Conservation (phyloP, 805 yeast species). For the Metschnikowia kofuensis region DNA sequence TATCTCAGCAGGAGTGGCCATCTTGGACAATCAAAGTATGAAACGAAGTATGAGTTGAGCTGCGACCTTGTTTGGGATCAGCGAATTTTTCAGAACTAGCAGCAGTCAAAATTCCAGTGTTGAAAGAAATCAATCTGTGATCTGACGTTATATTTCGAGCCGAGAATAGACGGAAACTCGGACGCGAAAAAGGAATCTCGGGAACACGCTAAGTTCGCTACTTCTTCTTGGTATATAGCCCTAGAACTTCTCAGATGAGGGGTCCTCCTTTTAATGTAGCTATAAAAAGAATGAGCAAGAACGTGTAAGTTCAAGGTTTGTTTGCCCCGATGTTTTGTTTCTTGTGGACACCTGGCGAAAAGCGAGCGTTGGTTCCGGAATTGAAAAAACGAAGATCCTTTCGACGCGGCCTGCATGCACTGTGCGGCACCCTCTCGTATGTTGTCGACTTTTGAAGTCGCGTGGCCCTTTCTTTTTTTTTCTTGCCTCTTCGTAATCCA, state of each 20-base stretch:
- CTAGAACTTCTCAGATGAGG: neutral
- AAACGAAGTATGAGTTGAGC: no score
- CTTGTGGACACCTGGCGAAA: slow-evolving; percentile 6
- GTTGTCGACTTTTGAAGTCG: neutral
- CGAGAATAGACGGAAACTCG: neutral
- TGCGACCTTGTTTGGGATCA: no score
- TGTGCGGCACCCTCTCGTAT: neutral
- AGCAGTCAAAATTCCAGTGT: no score
- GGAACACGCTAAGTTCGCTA: neutral
- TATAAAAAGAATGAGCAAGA: neutral
- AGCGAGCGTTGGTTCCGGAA: slow-evolving; percentile 4
- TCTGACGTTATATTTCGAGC: no score
- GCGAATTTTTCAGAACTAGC: no score
- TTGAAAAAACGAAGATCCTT: slow-evolving; percentile 1
- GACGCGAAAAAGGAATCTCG: neutral
- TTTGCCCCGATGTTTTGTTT: neutral
- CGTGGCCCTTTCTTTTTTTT: no score
- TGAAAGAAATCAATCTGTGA: no score
- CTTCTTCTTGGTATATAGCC: neutral
- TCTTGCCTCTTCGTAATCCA: no score
- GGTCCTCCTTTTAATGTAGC: neutral
- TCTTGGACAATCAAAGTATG: slow-evolving; percentile 9
- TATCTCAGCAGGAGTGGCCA: slow-evolving; percentile 49
- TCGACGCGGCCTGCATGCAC: neutral
- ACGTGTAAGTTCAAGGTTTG: neutral